Base-by-base conservation (phyloP, 345 rosid genomes). In the Eucalyptus cloeziana region DNA sequence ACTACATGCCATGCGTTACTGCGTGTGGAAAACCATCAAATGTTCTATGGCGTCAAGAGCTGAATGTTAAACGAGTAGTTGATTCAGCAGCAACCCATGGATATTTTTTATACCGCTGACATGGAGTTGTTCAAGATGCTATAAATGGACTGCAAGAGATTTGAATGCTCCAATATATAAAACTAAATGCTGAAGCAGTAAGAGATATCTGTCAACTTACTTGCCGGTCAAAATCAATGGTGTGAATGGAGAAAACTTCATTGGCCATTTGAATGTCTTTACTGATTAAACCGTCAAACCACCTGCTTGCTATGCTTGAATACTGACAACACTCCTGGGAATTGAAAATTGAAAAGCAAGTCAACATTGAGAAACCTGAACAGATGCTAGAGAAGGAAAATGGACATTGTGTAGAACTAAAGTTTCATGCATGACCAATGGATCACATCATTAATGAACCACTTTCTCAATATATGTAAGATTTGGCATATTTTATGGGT, bases 181-280 rank as follows among this genome's bases (percentile, higher is more conserved):
- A 14, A 31, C 22, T n/a, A 67, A 7, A 37, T n/a, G 40, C 79
- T 15, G 10, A 15, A 15, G 31, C 40, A 0, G 79, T 67, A 14
- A 37, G 79, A 67, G 40, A 67, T 67, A n/a, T 64, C 10, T 3
- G 11, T 88, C 80, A 58, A 91, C 97, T 92, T 86, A 93, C 98
- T 96, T 95, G 99, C 85, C 96, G 92, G 90, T 96, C 98, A 88
- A 96, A 95, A 90, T 95, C 95, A 90, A 96, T 89, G 69, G 88
- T 69, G 71, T 85, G 93, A 91, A 94, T 86, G 27, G 98, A 95
- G 92, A 95, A 96, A 31, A 97, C 96, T 93, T 97, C 96, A 13
- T 94, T 95, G 27, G 94, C 95, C 83, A 96, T 85, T 50, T 93
- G 87, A 86, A 86, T 86, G 87, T 96, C 95, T 87, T 92, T 94